Conservation (phyloP, 495 filamentous ascomycete species). For the Tuber brumale region DNA sequence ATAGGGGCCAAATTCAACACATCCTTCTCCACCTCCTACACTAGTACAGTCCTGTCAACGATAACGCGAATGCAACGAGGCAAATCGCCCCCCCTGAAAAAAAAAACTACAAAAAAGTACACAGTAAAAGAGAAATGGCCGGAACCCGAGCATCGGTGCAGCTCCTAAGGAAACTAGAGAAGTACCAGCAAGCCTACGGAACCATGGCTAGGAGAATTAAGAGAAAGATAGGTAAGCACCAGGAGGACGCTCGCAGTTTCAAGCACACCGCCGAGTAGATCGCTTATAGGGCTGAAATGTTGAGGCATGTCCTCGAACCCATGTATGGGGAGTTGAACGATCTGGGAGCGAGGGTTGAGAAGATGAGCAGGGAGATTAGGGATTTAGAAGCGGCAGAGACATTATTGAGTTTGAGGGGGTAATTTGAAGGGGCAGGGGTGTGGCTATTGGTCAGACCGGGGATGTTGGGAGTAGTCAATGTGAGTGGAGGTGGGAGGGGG, state of each 20-base stretch:
- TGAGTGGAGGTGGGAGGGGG: too few species aligned
- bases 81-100: background rate
- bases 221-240: background rate
- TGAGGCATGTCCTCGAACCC: background rate
- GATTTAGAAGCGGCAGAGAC: background rate
- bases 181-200: background rate
- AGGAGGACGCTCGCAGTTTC: background rate
- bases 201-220: background rate
- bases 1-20: background rate
- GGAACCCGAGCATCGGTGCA: background rate
- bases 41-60: background rate
- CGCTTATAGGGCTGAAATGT: background rate
- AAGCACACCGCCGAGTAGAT: background rate
- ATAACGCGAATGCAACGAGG: background rate
- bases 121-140: background rate
- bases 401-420: background rate
- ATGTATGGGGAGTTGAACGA: background rate
- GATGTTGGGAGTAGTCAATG: background rate
- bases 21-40: background rate
- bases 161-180: background rate
- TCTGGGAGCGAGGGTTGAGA: background rate
- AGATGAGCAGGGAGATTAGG: background rate
- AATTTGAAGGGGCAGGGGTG: background rate
- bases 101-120: background rate
- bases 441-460: background rate